Percentiles rank a stretch among this genome's conserved stretches.
phyloP scores from a whole-genome alignment of 2,329 filamentous ascomycete species.

The Amauroascus verrucosus region DNA sequence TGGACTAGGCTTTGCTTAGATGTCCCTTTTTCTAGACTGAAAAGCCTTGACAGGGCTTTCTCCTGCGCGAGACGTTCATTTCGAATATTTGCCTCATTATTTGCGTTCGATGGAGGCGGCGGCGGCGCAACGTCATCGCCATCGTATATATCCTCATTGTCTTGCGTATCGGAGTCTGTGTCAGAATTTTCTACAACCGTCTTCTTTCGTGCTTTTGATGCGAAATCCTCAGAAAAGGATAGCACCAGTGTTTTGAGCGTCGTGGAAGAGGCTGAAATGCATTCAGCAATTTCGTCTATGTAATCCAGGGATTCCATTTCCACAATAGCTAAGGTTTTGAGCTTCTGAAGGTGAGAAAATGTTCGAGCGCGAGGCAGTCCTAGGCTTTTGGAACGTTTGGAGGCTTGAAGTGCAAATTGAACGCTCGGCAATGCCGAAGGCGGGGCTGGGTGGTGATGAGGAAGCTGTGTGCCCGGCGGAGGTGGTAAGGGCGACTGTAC shows the following conservation, averaged over 20 bases:
- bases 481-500: conserved; percentile 13
- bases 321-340: conserved; percentile 46
- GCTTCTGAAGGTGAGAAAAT: conserved; percentile 47
- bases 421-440: not conserved
- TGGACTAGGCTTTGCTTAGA: conserved; percentile 12
- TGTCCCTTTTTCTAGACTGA: conserved; percentile 16
- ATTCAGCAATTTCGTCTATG: conserved; percentile 46
- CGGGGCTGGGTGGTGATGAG: conserved; percentile 14
- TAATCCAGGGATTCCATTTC: conserved; percentile 53
- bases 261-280: conserved; percentile 46
- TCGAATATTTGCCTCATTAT: conserved; percentile 17
- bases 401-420: not conserved
- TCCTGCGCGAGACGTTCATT: conserved; percentile 19
- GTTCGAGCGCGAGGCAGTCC: conserved; percentile 18
- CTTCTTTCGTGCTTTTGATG: conserved; percentile 39
- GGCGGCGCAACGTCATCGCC: conserved; percentile 17
- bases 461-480: conserved; percentile 21
- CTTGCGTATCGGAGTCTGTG: conserved; percentile 36
- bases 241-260: conserved; percentile 48
- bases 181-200: conserved; percentile 39
- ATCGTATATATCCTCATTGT: conserved; percentile 40
- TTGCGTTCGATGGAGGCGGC: conserved; percentile 12
- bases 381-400: not conserved
- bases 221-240: conserved; percentile 49
- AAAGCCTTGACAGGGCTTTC: conserved; percentile 17